Base-by-base conservation (phyloP, 78 protist genomes). In the Dictyostelium intermedium region DNA sequence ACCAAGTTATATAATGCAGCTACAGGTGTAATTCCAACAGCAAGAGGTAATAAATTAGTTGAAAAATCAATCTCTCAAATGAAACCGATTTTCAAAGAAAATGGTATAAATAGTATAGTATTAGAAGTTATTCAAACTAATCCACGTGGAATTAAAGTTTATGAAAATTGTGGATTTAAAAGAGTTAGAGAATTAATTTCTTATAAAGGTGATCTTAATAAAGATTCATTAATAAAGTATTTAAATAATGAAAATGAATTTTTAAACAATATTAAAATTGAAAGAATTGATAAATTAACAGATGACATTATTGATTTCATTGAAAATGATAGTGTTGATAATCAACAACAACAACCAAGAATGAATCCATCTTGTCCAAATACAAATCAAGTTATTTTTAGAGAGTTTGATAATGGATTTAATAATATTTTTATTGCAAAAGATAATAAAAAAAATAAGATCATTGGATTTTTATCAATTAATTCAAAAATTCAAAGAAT, bases 141-240 rank as follows among this genome's bases (percentile, higher is more conserved):
- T 34, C 45, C 35, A 35, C 30, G 60, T 18, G 86, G 56, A 25
- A 35, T 60, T 56, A 50, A 60, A 56, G 70, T 41, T 1, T 82
- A 82, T 56, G 47, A 82, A 23, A 30, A 23, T 35, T 82, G 86
- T 35, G 86, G 86, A 8, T 82, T 82, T 35, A 60, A 34, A 23
- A 16, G 18, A 8, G 20, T 11, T 53, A 50, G 86, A 23, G 39
- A 32, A 18, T 56, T 82, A 56, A 6, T 16, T 16, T 82, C 77
- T 7, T 82, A 82, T n/a, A 82, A 82, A 60, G 86, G 86, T 35
- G 74, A 50, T 13, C 3, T 77, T 7, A 41, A 43, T 7, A 77
- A 41, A 23, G 50, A 39, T 39, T 18, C 35, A 74, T 74, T 74
- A 37, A 11, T 34, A 35, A 4, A 14, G 5, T 30, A 30, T 74